Evolutionary conservation across 2,329 filamentous ascomycete species (phyloP).

Genomic region (Xenoacremonium recifei): DNA sequence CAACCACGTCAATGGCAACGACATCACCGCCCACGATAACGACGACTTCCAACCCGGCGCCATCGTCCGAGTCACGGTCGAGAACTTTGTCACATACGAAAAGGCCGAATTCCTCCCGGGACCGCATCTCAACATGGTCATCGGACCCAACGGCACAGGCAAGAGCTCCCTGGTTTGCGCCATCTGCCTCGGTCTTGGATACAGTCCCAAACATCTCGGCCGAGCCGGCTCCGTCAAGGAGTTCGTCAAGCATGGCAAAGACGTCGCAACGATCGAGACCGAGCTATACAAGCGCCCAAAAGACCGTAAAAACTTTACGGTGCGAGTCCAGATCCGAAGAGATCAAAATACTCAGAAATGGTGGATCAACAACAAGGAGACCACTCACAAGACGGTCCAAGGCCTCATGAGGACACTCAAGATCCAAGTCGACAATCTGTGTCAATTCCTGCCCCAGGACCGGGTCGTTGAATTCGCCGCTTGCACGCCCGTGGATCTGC

Average conservation of each 20-base stretch:
- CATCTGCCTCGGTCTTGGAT: slow-evolving; percentile 90
- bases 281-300: slow-evolving; percentile 70
- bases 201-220: slow-evolving; percentile 76
- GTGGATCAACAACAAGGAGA: slow-evolving; percentile 67
- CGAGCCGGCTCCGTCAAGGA: slow-evolving; percentile 82
- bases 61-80: slow-evolving; percentile 81
- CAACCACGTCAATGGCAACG: too few species aligned
- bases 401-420: slow-evolving; percentile 68
- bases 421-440: slow-evolving; percentile 97
- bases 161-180: slow-evolving; percentile 98
- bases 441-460: slow-evolving; percentile 95
- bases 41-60: slow-evolving; percentile 68
- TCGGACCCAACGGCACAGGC: slow-evolving; percentile 96
- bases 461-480: slow-evolving; percentile 92
- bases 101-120: slow-evolving; percentile 88
- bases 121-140: slow-evolving; percentile 95
- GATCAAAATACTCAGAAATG: slow-evolving; percentile 83
- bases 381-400: slow-evolving; percentile 63
- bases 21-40: slow-evolving; percentile 13
- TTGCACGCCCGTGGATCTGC: slow-evolving; percentile 75
- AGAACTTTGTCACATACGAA: slow-evolving; percentile 94
- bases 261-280: slow-evolving; percentile 81
- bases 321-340: slow-evolving; percentile 73
- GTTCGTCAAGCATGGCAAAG: slow-evolving; percentile 87
- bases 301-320: slow-evolving; percentile 65